phyloP scores from a whole-genome alignment of 106 monocot genomes.

The Acorus calamus region DNA sequence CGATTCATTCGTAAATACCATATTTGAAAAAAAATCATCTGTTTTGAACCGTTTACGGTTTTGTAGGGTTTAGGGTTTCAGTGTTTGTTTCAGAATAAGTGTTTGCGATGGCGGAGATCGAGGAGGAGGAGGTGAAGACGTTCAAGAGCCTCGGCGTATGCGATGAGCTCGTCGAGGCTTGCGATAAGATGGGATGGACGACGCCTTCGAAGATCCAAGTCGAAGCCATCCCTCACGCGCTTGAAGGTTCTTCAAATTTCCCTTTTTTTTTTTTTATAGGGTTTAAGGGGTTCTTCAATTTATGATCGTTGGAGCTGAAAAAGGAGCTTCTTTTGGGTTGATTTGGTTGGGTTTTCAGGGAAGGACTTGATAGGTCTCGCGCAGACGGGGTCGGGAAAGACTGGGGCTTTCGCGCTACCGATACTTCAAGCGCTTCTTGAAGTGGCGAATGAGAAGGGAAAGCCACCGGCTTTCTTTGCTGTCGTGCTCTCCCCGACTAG shows the following conservation, averaged over 20 bases:
- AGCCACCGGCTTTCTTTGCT: constrained; percentile 70
- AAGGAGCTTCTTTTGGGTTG: constrained; percentile 2
- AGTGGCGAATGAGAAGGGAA: background rate
- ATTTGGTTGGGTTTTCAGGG: constrained; percentile 23
- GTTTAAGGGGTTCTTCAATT: no score
- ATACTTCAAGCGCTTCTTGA: constrained; percentile 82
- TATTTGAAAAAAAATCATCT: no score
- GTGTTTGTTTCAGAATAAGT: no score
- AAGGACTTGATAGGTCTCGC: constrained; percentile 89
- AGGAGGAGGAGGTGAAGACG: constrained; percentile 22
- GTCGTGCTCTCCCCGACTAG: constrained; percentile 87
- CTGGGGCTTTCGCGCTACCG: constrained; percentile 90
- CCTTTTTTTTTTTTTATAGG: no score
- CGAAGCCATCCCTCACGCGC: constrained; percentile 72
- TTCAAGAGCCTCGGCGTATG: constrained; percentile 57
- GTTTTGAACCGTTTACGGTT: no score
- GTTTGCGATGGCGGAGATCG: constrained; percentile 4
- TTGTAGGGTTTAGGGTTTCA: no score
- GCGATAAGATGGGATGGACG: constrained; percentile 61
- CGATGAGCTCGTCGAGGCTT: constrained; percentile 62
- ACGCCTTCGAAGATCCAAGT: constrained; percentile 60
- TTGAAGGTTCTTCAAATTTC: constrained; percentile 37
- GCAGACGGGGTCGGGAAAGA: constrained; percentile 92
- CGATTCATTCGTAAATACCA: no score
- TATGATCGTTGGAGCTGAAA: no score